phyloP scores from a whole-genome alignment of 2,329 filamentous ascomycete species.

The Simplicillium aogashimaense region DNA sequence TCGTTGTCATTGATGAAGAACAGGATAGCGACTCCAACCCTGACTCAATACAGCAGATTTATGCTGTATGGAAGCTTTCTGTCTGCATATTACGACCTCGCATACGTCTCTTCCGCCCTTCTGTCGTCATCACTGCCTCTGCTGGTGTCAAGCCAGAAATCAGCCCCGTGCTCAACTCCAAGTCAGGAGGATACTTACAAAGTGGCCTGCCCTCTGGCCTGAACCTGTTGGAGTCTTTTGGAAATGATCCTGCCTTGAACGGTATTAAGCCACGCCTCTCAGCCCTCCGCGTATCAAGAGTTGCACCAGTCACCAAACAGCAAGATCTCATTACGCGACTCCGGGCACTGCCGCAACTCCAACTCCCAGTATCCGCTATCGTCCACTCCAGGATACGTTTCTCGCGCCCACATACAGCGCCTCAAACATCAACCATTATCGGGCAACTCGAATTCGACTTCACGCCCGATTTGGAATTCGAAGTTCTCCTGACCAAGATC shows the following conservation, averaged over 20 bases:
- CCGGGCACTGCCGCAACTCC: conserved; percentile 50
- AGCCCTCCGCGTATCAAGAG: conserved; percentile 63
- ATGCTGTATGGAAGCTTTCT: conserved; percentile 50
- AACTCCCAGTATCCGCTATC: conserved; percentile 56
- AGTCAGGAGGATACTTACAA: conserved; percentile 53
- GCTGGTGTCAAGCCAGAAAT: conserved; percentile 47
- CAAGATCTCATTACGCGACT: conserved; percentile 55
- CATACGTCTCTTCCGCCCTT: conserved; percentile 56
- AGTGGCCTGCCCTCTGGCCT: conserved; percentile 60
- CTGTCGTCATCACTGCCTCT: conserved; percentile 53
- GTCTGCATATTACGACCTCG: conserved; percentile 50
- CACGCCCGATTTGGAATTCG: conserved; percentile 58
- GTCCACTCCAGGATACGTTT: conserved; percentile 67
- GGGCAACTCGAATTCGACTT: conserved; percentile 67
- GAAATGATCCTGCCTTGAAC: conserved; percentile 51
- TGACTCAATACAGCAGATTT: conserved; percentile 27
- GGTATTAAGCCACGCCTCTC: conserved; percentile 59
- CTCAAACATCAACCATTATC: conserved; percentile 51
- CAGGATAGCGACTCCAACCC: conserved; percentile 14
- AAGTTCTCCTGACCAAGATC: conserved; percentile 52
- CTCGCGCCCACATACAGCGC: conserved; percentile 49
- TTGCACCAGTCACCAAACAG: conserved; percentile 55
- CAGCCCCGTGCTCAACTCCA: conserved; percentile 14
- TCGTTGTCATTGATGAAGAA: conserved; percentile 36
- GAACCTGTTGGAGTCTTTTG: conserved; percentile 69